Evolutionary conservation across 202 grass and related monocot species (phyloP).

Genomic region (Zoysia matrella): DNA sequence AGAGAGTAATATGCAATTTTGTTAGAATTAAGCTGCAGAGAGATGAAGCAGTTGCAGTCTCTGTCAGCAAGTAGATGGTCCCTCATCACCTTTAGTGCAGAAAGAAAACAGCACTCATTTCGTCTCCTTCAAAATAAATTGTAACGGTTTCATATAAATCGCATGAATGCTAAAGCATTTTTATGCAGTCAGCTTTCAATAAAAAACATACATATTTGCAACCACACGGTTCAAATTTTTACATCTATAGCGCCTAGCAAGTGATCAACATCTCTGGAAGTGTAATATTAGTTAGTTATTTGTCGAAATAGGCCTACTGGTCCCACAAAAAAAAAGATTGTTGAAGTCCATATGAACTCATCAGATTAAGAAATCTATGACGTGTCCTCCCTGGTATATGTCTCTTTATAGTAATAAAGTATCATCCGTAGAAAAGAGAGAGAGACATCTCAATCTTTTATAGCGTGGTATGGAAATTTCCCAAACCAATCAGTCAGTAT

Average conservation of each 20-base stretch:
- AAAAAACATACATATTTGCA: background rate
- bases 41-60: background rate
- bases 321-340: background rate
- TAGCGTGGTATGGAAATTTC: background rate
- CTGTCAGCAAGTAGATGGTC: slow-evolving; percentile 49
- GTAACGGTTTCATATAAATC: slow-evolving; percentile 22
- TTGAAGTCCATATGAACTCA: background rate
- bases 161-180: background rate
- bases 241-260: background rate
- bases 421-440: slow-evolving; percentile 13
- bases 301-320: background rate
- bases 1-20: background rate
- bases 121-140: background rate
- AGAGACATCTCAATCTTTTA: background rate
- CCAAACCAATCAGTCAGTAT: too few relatives aligned
- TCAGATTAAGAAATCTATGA: too few relatives aligned
- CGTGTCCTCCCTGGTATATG: background rate
- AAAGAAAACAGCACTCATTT: background rate
- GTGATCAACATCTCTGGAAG: slow-evolving; percentile 28
- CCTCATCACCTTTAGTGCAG: slow-evolving; percentile 35
- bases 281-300: slow-evolving; percentile 8
- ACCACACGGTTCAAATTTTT: background rate
- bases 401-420: slow-evolving; percentile 15
- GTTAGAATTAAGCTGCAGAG: background rate
- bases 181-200: background rate